Conservation (phyloP, 2,329 filamentous ascomycete genomes). For the Aschersonia sp. region DNA sequence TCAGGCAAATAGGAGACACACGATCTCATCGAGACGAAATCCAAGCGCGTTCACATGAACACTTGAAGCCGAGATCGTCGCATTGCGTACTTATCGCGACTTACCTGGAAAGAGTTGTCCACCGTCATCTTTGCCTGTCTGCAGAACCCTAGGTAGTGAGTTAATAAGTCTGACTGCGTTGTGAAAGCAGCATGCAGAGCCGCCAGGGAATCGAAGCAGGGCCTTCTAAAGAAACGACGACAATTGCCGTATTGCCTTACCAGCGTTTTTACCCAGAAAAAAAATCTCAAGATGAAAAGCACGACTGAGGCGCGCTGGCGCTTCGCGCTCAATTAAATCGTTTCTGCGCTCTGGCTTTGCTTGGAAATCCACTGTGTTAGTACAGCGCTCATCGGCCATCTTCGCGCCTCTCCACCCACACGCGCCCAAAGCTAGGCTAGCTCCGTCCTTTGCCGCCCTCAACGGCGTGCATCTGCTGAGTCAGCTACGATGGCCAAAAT, state of each 20-base stretch:
- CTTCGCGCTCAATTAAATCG: too few species aligned
- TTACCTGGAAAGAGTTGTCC: constrained; percentile 31
- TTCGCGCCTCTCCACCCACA: too few species aligned
- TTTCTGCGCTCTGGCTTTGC: background rate
- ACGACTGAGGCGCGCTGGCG: too few species aligned
- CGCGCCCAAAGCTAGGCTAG: background rate
- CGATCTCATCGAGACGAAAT: background rate
- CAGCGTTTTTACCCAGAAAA: too few species aligned
- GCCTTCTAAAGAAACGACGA: too few species aligned
- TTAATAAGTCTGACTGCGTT: background rate
- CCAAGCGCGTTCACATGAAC: too few species aligned
- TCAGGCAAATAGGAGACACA: constrained; percentile 2
- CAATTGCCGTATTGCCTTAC: too few species aligned
- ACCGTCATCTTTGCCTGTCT: constrained; percentile 23
- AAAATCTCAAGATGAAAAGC: too few species aligned
- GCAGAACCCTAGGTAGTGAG: background rate
- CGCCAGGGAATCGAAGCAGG: too few species aligned
- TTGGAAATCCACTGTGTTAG: background rate
- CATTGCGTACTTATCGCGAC: constrained; percentile 1
- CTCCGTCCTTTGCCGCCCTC: too few species aligned
- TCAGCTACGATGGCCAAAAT: background rate
- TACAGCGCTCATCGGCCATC: background rate
- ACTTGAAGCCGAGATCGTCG: too few species aligned
- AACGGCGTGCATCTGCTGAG: background rate
- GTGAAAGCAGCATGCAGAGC: too few species aligned